phyloP scores from a whole-genome alignment of 2,329 filamentous ascomycete genomes.

The Myriosclerotinia curreyana region DNA sequence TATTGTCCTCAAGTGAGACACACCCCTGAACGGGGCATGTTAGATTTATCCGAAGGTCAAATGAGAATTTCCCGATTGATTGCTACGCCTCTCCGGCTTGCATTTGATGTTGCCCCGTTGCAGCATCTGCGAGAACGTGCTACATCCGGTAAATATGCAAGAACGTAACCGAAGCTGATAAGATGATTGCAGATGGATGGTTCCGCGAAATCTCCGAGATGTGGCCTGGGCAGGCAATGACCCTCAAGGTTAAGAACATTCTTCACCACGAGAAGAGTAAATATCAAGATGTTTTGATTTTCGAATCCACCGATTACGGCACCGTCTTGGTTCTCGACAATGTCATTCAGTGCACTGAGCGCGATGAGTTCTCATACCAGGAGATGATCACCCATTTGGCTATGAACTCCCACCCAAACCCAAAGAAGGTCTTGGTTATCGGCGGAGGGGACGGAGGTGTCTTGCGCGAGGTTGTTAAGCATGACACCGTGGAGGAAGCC shows the following conservation, averaged over 20 bases:
- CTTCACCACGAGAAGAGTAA: slow-evolving; percentile 98
- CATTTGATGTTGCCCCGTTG: slow-evolving; percentile 7
- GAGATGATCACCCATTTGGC: slow-evolving; percentile 99
- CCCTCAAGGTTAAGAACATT: slow-evolving; percentile 94
- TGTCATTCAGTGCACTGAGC: slow-evolving; percentile 97
- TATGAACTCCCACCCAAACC: slow-evolving; percentile 97
- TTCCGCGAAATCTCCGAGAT: slow-evolving; percentile 98
- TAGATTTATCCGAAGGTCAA: not conserved
- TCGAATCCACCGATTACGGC: slow-evolving; percentile 96
- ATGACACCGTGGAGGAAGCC: slow-evolving; percentile 93
- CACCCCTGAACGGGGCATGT: not conserved
- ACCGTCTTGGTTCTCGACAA: slow-evolving; percentile 97
- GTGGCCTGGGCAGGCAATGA: slow-evolving; percentile 99
- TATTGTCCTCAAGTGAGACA: slow-evolving; percentile 18
- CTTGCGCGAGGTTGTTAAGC: slow-evolving; percentile 97
- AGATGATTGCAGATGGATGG: slow-evolving; percentile 78
- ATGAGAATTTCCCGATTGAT: not conserved
- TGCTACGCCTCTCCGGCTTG: slow-evolving; percentile 8
- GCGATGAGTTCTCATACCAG: slow-evolving; percentile 99
- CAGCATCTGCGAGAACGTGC: slow-evolving; percentile 10
- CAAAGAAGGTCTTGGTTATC: slow-evolving; percentile 97
- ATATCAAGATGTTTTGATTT: slow-evolving; percentile 98
- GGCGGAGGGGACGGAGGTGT: slow-evolving; percentile 97
- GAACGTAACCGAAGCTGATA: slow-evolving; percentile 23
- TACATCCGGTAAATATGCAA: slow-evolving; percentile 22